A percentile compares a stretch with the other conserved stretches of the same genome.
Conservation (phyloP, 345 rosid genomes). For the Anastatica hierochuntica region DNA sequence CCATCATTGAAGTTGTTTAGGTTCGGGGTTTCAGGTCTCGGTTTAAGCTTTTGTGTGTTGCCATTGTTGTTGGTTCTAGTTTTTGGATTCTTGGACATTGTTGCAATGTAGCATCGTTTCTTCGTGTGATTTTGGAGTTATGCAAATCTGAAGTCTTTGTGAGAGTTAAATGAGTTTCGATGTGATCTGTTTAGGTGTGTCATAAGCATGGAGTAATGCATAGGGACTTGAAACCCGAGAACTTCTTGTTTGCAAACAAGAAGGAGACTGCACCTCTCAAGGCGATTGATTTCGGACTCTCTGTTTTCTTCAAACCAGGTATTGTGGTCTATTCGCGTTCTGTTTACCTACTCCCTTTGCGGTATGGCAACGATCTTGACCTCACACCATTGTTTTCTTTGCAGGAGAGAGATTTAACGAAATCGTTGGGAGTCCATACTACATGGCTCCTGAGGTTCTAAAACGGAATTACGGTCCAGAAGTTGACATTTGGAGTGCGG, state of each 20-base stretch:
- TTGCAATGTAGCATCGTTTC: background rate
- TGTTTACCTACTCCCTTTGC: background rate
- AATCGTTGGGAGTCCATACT: constrained; percentile 96
- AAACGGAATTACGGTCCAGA: constrained; percentile 82
- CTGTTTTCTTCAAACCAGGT: constrained; percentile 96
- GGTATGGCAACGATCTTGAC: background rate
- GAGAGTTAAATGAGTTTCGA: constrained; percentile 1
- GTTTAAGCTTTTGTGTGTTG: too few relatives aligned
- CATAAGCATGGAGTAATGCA: constrained; percentile 62
- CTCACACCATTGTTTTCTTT: constrained; percentile 5
- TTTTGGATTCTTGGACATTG: background rate
- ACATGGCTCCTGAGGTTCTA: constrained; percentile 60
- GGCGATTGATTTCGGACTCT: constrained; percentile 92
- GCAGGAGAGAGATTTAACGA: constrained; percentile 78
- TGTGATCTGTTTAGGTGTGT: constrained; percentile 49
- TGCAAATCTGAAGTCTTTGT: too few relatives aligned
- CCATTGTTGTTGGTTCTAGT: constrained; percentile 1
- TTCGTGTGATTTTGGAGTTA: too few relatives aligned
- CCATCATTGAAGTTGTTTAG: constrained; percentile 78
- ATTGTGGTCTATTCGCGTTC: constrained; percentile 4
- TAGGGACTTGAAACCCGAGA: constrained; percentile 77
- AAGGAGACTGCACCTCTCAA: constrained; percentile 76
- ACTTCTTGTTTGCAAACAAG: constrained; percentile 83
- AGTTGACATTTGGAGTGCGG: constrained; percentile 42
- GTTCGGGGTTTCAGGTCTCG: background rate